Percentiles rank a stretch among this genome's conserved stretches.
Evolutionary conservation across 176 grass and related monocot species (phyloP).

Genomic region (Aegilops longissima): DNA sequence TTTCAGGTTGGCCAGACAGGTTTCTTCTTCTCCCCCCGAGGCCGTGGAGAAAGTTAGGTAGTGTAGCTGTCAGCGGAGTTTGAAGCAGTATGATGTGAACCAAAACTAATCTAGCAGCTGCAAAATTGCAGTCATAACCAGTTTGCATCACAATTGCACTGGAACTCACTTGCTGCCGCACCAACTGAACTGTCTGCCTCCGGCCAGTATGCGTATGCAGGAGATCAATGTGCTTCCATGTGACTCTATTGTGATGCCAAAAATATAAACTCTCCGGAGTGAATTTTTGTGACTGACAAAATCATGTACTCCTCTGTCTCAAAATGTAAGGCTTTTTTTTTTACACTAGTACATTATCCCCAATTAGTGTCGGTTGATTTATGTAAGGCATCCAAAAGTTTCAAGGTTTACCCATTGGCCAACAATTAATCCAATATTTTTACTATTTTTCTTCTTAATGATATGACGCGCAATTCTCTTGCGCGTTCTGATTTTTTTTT

Average conservation of each 20-base stretch:
- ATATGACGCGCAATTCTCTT: too few relatives aligned
- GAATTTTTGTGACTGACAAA: not conserved
- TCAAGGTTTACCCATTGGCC: not conserved
- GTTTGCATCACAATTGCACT: not conserved
- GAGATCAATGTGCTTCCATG: not conserved
- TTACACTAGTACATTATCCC: too few relatives aligned
- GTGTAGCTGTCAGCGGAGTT: not conserved
- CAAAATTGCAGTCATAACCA: not conserved
- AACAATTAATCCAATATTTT: too few relatives aligned
- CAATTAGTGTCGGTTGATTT: not conserved
- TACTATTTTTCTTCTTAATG: too few relatives aligned
- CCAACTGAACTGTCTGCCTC: not conserved
- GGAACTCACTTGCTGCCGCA: slow-evolving; percentile 6
- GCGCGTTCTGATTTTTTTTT: too few relatives aligned
- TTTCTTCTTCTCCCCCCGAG: not conserved
- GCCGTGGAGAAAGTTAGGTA: not conserved
- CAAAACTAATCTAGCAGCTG: not conserved
- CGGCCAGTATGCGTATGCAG: too few relatives aligned
- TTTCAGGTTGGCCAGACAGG: not conserved
- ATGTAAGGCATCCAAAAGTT: not conserved
- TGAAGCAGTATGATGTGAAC: not conserved
- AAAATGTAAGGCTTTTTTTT: too few relatives aligned
- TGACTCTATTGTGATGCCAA: not conserved
- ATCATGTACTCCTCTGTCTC: not conserved
- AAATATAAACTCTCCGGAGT: not conserved